Conservation (phyloP, 2,329 filamentous ascomycete species). For the Pseudogymnoascus sp. region DNA sequence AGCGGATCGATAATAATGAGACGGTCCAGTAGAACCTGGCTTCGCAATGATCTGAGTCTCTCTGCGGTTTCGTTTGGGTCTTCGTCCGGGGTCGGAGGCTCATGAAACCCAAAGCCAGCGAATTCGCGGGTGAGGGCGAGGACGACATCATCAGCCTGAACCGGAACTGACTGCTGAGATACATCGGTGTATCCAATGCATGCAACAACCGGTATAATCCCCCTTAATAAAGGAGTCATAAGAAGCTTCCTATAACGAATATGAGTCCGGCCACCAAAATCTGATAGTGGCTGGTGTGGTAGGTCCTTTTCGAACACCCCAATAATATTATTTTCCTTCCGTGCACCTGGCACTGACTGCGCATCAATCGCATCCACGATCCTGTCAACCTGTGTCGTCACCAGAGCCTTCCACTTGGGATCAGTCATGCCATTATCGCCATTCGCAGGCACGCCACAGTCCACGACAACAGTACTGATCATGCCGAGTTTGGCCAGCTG, state of each 20-base stretch:
- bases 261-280: constrained; percentile 19
- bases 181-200: constrained; percentile 50
- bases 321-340: constrained; percentile 51
- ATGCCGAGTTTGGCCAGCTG: constrained; percentile 79
- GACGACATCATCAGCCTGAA: constrained; percentile 56
- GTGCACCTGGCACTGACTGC: constrained; percentile 58
- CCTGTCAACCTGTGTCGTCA: constrained; percentile 59
- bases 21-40: constrained; percentile 63
- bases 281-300: not conserved
- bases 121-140: constrained; percentile 71
- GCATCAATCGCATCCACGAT: constrained; percentile 67
- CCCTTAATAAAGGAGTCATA: constrained; percentile 56
- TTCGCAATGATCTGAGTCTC: constrained; percentile 34
- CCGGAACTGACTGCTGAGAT: constrained; percentile 38
- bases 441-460: constrained; percentile 45
- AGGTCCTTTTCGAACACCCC: constrained; percentile 21
- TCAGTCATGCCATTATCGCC: constrained; percentile 17
- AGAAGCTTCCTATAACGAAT: constrained; percentile 46
- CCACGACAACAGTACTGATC: constrained; percentile 72
- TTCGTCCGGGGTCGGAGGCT: constrained; percentile 29
- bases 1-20: constrained; percentile 82
- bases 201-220: constrained; percentile 63
- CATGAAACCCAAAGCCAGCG: constrained; percentile 51
- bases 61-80: constrained; percentile 33
- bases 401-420: constrained; percentile 34